These are phyloP conservation scores for Cryphonectria parasitica DNA, from an alignment of 2,329 filamentous ascomycete genomes.

Conservation along the genomic window DNA sequence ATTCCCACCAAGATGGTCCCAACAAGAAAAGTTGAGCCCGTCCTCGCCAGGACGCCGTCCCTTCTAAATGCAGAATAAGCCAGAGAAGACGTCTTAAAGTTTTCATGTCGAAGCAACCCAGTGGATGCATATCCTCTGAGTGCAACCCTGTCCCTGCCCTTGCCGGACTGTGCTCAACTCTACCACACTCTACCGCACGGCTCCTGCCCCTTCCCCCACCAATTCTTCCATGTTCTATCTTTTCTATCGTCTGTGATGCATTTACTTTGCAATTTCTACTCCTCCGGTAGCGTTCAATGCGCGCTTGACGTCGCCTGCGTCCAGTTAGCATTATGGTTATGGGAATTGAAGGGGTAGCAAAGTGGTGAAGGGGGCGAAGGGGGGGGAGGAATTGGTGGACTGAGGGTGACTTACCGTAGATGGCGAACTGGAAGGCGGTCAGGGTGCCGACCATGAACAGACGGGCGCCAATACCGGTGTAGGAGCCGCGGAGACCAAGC, in stretches of 20 bases:
- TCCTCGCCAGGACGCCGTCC: neutral
- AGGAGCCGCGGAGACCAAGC: slow-evolving; percentile 68
- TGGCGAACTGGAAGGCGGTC: slow-evolving; percentile 72
- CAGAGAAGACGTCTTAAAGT: neutral
- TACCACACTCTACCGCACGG: neutral
- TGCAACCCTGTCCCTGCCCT: neutral
- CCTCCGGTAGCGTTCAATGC: slow-evolving; percentile 72
- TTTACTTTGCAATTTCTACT: slow-evolving; percentile 67
- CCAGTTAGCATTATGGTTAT: neutral
- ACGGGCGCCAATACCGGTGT: slow-evolving; percentile 70
- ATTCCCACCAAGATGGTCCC: neutral
- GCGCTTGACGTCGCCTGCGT: slow-evolving; percentile 62
- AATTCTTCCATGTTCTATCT: neutral
- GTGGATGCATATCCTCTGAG: neutral
- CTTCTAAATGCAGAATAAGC: neutral
- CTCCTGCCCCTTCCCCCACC: neutral
- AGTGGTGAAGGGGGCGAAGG: neutral
- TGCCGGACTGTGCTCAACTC: neutral
- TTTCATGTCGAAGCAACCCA: neutral
- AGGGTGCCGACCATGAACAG: slow-evolving; percentile 71
- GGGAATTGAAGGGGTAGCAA: neutral
- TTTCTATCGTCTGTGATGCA: neutral
- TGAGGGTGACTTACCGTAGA: slow-evolving; percentile 54
- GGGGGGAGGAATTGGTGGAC: neutral
- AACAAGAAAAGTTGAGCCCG: neutral